Percentiles rank a stretch among this genome's conserved stretches.
Conservation (phyloP, 495 filamentous ascomycete genomes). For the Halenospora varia region DNA sequence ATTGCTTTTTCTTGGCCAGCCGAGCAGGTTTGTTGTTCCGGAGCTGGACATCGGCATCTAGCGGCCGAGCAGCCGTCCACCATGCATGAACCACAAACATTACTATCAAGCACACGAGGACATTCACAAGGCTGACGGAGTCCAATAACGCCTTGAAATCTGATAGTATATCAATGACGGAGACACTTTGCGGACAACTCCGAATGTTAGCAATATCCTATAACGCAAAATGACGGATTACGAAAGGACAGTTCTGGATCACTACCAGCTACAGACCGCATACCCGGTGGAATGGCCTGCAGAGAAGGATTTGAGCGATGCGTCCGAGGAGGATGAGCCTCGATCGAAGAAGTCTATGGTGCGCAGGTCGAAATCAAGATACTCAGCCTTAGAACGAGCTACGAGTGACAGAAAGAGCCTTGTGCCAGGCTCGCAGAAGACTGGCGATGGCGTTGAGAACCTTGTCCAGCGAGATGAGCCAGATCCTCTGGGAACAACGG, state of each 20-base stretch:
- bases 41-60: constrained; percentile 9
- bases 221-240: constrained; percentile 49
- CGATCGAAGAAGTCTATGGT: constrained; percentile 35
- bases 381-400: constrained; percentile 74
- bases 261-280: constrained; percentile 80
- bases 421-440: constrained; percentile 65
- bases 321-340: constrained; percentile 52
- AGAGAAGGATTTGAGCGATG: constrained; percentile 70
- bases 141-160: too few relatives aligned
- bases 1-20: not conserved
- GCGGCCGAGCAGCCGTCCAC: too few relatives aligned
- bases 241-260: constrained; percentile 73
- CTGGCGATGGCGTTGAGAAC: constrained; percentile 64
- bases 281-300: constrained; percentile 85
- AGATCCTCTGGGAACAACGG: constrained; percentile 76
- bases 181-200: too few relatives aligned
- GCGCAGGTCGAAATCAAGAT: constrained; percentile 69
- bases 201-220: not conserved
- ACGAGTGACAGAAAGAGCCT: constrained; percentile 61
- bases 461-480: constrained; percentile 84
- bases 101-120: too few relatives aligned
- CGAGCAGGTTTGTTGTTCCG: not conserved
- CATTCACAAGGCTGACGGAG: too few relatives aligned
- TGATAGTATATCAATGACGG: too few relatives aligned
- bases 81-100: too few relatives aligned